A percentile compares a stretch with the other conserved stretches of the same genome.
Evolutionary conservation across 2,329 filamentous ascomycete genomes (phyloP).

Genomic region (Akanthomyces muscarius): DNA sequence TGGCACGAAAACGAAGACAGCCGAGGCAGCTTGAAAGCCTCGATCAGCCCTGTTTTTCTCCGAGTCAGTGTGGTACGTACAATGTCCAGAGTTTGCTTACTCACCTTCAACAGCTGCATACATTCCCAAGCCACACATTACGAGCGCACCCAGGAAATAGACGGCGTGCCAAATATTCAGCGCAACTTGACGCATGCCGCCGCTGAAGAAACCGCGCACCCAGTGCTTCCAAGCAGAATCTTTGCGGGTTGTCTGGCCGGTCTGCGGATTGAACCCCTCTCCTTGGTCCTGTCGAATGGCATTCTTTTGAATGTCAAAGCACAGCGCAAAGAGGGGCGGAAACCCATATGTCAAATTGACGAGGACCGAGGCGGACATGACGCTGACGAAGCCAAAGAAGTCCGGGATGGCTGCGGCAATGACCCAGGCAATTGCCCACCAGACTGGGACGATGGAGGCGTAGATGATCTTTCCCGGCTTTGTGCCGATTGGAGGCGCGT

Average conservation of each 20-base stretch:
- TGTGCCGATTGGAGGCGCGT: conserved; percentile 44
- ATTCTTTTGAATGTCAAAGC: conserved; percentile 21
- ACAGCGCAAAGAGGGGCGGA: conserved; percentile 36
- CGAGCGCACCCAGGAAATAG: not conserved
- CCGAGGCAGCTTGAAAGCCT: conserved; percentile 9
- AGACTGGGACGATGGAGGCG: conserved; percentile 48
- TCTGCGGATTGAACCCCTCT: conserved; percentile 21
- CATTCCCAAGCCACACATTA: conserved; percentile 2
- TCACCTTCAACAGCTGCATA: not conserved
- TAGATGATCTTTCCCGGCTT: conserved; percentile 48
- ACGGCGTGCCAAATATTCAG: not conserved
- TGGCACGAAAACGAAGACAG: not conserved
- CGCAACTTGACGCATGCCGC: not conserved
- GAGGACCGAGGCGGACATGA: conserved; percentile 52
- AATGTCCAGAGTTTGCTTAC: not conserved
- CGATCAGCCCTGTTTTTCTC: not conserved
- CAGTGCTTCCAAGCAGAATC: not conserved
- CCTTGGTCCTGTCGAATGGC: conserved; percentile 18
- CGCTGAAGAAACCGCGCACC: not conserved
- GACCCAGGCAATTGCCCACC: conserved; percentile 55
- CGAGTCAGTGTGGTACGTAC: not conserved
- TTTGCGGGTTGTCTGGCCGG: not conserved
- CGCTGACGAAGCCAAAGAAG: conserved; percentile 41
- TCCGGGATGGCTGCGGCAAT: conserved; percentile 52
- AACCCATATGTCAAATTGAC: conserved; percentile 59